phyloP scores from a whole-genome alignment of 306 rosid species.

The Quercus parvula region DNA sequence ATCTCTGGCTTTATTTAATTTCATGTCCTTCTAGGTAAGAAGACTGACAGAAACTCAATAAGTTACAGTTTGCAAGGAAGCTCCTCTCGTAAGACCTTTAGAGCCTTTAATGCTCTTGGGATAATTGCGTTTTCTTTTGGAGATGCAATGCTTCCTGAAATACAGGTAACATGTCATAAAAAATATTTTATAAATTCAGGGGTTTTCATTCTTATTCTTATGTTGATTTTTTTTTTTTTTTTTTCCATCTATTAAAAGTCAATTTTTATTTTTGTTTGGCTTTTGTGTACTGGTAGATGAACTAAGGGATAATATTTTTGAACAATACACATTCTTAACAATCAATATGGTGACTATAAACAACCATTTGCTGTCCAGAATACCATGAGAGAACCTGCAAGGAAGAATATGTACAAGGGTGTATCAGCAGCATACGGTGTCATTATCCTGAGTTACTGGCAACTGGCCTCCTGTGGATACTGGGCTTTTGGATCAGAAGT shows the following conservation, averaged over 20 bases:
- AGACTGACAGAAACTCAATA: conserved; percentile 52
- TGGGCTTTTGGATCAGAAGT: conserved; percentile 85
- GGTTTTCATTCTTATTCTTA: not conserved
- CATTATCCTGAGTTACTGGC: conserved; percentile 67
- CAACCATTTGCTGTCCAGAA: conserved; percentile 36
- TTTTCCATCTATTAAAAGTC: not conserved
- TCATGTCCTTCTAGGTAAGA: conserved; percentile 43
- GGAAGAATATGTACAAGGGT: conserved; percentile 63
- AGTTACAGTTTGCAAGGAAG: conserved; percentile 56
- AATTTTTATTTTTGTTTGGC: not conserved
- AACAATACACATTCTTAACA: not conserved
- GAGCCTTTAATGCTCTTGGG: conserved; percentile 77
- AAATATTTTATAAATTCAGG: not conserved
- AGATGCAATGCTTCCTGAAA: conserved; percentile 85
- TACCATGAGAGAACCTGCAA: conserved; percentile 66
- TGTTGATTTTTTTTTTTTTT: too few relatives aligned
- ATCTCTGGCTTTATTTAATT: not conserved
- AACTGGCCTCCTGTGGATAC: conserved; percentile 54
- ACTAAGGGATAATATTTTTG: not conserved
- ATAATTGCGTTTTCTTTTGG: conserved; percentile 75
- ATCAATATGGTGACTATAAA: not conserved
- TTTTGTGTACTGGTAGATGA: not conserved
- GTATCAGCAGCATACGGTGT: conserved; percentile 65
- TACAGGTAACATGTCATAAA: conserved; percentile 42
- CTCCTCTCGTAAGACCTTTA: conserved; percentile 46